Conservation (phyloP, 768 basidiomycete genomes). For the Calvatia gigantea region DNA sequence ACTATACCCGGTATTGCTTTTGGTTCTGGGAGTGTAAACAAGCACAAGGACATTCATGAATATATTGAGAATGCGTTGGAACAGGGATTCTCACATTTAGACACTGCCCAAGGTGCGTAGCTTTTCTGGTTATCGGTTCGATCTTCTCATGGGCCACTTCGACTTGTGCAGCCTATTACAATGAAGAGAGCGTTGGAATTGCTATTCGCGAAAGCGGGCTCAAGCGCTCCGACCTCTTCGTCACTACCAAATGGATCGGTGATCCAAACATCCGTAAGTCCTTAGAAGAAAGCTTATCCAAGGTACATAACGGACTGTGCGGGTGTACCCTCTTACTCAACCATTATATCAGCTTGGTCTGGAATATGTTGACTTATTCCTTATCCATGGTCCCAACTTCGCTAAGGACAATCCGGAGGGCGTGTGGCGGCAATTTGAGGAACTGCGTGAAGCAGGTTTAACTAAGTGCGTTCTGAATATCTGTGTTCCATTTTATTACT, state of each 20-base stretch:
- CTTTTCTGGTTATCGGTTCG: not conserved
- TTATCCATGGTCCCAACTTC: slow-evolving; percentile 51
- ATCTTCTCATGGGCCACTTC: not conserved
- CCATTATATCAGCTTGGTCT: slow-evolving; percentile 48
- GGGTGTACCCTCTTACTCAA: not conserved
- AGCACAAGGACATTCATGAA: slow-evolving; percentile 45
- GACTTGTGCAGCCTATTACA: slow-evolving; percentile 31
- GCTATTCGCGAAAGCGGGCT: slow-evolving; percentile 37
- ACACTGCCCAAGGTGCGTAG: slow-evolving; percentile 52
- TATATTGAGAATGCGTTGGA: slow-evolving; percentile 58
- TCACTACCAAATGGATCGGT: slow-evolving; percentile 52
- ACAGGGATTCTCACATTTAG: slow-evolving; percentile 58
- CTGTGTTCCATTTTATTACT: not conserved
- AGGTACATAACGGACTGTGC: slow-evolving; percentile 32
- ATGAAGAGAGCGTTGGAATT: slow-evolving; percentile 30
- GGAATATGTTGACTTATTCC: slow-evolving; percentile 63
- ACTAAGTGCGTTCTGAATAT: slow-evolving; percentile 29
- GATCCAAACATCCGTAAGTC: slow-evolving; percentile 36
- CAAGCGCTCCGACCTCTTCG: slow-evolving; percentile 39
- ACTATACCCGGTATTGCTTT: slow-evolving; percentile 59
- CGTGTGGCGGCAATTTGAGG: slow-evolving; percentile 57
- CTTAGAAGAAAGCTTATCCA: slow-evolving; percentile 43
- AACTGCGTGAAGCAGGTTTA: slow-evolving; percentile 41
- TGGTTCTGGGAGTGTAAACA: slow-evolving; percentile 51
- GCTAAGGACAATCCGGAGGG: slow-evolving; percentile 30